A percentile compares a stretch with the other conserved stretches of the same genome.
phyloP scores from a whole-genome alignment of 352 stramenopile genomes.

The Globisporangium irregulare region DNA sequence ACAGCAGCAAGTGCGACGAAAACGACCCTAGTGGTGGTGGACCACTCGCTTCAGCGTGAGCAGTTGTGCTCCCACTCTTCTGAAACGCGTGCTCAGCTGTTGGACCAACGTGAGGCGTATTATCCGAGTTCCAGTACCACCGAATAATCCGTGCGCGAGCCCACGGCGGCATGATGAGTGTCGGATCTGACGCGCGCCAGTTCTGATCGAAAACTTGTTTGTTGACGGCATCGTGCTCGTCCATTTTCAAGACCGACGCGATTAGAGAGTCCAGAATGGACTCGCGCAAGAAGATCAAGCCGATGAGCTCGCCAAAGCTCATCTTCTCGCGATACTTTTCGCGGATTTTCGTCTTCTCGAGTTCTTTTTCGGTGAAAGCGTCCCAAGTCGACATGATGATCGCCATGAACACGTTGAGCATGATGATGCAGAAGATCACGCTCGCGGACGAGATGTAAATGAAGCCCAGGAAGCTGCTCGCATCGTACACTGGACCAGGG shows the following conservation, averaged over 20 bases:
- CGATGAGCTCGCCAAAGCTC: constrained; percentile 27
- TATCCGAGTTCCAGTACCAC: constrained; percentile 18
- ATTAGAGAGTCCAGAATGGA: constrained; percentile 53
- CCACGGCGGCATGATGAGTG: not conserved
- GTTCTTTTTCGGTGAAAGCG: constrained; percentile 46
- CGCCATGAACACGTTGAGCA: constrained; percentile 80
- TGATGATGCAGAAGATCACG: constrained; percentile 73
- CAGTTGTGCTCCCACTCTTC: not conserved
- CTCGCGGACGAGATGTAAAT: constrained; percentile 68
- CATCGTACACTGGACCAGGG: constrained; percentile 62
- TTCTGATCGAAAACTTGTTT: constrained; percentile 34
- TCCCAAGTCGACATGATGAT: constrained; percentile 80
- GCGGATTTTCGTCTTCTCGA: constrained; percentile 40
- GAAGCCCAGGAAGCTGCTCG: constrained; percentile 47
- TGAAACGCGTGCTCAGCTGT: not conserved
- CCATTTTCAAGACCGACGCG: constrained; percentile 31
- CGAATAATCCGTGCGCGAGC: constrained; percentile 1
- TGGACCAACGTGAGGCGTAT: constrained; percentile 5
- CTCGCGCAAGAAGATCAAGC: constrained; percentile 45
- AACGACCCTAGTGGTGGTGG: not conserved
- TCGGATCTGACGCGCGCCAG: constrained; percentile 15
- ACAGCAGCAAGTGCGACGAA: not conserved
- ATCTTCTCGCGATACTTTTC: constrained; percentile 43
- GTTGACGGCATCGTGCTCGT: constrained; percentile 34
- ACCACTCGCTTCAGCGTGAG: not conserved